Percentiles rank a stretch among this genome's conserved stretches.
Evolutionary conservation across 2,329 filamentous ascomycete species (phyloP).

Genomic region (Alternaria conjuncta): DNA sequence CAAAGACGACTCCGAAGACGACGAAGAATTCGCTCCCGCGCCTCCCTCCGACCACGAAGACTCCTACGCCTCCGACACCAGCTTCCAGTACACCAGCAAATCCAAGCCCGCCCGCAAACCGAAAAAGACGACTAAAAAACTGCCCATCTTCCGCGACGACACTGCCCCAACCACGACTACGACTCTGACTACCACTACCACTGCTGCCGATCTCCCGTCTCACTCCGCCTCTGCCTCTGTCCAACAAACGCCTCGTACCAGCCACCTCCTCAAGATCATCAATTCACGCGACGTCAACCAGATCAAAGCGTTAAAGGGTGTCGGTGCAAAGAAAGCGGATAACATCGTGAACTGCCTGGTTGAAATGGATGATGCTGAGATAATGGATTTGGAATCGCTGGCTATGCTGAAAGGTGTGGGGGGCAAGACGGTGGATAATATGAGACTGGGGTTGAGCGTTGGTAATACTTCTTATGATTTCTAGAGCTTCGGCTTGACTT

Average conservation of each 20-base stretch:
- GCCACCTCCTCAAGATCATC: conserved; percentile 70
- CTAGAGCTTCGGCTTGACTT: conserved; percentile 15
- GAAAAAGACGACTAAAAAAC: conserved; percentile 41
- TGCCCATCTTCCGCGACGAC: conserved; percentile 48
- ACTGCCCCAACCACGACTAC: conserved; percentile 4
- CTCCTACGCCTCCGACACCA: conserved; percentile 47
- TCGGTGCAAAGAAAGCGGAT: conserved; percentile 74
- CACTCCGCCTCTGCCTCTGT: conserved; percentile 16
- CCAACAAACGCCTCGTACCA: conserved; percentile 62
- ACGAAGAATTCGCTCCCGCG: conserved; percentile 53
- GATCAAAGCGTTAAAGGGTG: conserved; percentile 72
- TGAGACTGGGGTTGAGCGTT: conserved; percentile 51
- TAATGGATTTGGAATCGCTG: conserved; percentile 52
- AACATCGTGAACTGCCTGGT: conserved; percentile 57
- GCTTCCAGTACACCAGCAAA: conserved; percentile 43
- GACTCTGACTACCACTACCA: not conserved
- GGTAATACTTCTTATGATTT: conserved; percentile 28
- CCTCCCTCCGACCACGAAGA: conserved; percentile 47
- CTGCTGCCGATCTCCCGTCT: not conserved
- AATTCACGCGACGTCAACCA: conserved; percentile 72
- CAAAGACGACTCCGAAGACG: conserved; percentile 36
- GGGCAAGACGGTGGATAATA: conserved; percentile 58
- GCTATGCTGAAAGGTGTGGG: conserved; percentile 58
- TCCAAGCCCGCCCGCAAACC: conserved; percentile 44
- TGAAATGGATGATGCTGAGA: conserved; percentile 53